Base-by-base conservation (phyloP, 2,329 filamentous ascomycete species). In the Zalaria obscura region DNA sequence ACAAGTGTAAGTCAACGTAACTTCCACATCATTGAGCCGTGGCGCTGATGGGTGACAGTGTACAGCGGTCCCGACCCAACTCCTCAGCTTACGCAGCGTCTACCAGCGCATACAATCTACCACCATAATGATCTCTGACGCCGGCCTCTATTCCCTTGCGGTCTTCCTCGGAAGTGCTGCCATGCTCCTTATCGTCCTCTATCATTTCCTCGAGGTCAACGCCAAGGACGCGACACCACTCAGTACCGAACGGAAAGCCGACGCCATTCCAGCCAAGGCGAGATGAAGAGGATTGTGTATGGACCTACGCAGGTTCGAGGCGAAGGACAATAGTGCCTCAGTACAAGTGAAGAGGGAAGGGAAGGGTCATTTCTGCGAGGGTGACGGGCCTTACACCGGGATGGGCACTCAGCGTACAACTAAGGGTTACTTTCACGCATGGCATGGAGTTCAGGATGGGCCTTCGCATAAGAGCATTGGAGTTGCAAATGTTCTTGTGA, bases 151-250 rank as follows among this genome's bases (percentile, higher is more conserved):
- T 73, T 75, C 75, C 48, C 76, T 98, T 27, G 88, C 91, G 62
- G 79, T 96, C 61, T 89, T 95, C 62, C 83, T 98, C 45, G 91
- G 91, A 67, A 83, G 79, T 42, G 75, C 80, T 34, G 78, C 89
- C 48, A 89, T 96, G 84, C 70, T 95, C 36, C 73, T 98, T 47
- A 95, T 96, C 50, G 78, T 98, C 27, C 66, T 93, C 27, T 96
- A 98, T 66, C 87, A 96, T 64, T 96, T 93, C 67, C 78, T 98
- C 55, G 89, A 96, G 62, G 76, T 94, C 68, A 96, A 98, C 58
- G 76, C 85, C n/a, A 70, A 73, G 50, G 73, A 80, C 44, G 64
- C 68, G 42, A 50, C 43, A 27, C 43, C 48, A 25, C 36, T 57
- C 26, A 53, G 53, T 40, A 48, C 45, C 31, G 50, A 55, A 46